Base-by-base conservation (phyloP, 495 filamentous ascomycete genomes). In the Melanomma pulvis-pyrius region DNA sequence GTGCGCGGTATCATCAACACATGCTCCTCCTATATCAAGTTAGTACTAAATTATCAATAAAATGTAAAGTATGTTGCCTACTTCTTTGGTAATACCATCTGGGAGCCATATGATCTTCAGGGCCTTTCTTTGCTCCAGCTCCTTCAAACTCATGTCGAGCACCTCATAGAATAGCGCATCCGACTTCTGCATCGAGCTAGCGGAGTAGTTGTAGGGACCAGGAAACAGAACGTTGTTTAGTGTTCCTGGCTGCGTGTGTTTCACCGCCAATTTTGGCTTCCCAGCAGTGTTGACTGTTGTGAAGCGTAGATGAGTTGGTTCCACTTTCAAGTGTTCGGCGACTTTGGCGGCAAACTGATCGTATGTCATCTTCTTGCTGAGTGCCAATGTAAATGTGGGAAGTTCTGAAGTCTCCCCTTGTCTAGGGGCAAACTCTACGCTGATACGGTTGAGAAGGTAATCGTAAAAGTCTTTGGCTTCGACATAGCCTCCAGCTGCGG, bases 391-490 rank as follows among this genome's bases (percentile, higher is more conserved):
- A 61, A 97, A 96, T 5, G 83, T 82, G 22, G 87, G 83, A 19
- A 78, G 80, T 49, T 81, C 78, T 22, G 80, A 67, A 3, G 77
- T 75, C n/a, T 65, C 68, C 1, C 78, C 75, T 66, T 76, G 71
- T 57, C 87, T 87, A 0, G 90, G 86, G 34, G 77, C 67, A 71
- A 94, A 90, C 34, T 76, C 81, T 52, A 99, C 86, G 17, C 79
- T 83, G 74, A 90, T 89, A 74, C 90, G 89, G 78, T 96, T 91
- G 55, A 91, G 76, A 2, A 99, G 86, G 74, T 94, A 93, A 68
- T 98, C 93, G 74, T 98, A 99, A 74, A 91, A 97, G 36, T 89
- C 84, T 47, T 86, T 84, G 6, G 92, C 90, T 73, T 96, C 92
- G 7, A 77, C 76, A 67, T 83, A 83, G 22, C 81, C 68, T 11